phyloP scores from a whole-genome alignment of 2,329 filamentous ascomycete genomes.

The Aspergillus sp. region DNA sequence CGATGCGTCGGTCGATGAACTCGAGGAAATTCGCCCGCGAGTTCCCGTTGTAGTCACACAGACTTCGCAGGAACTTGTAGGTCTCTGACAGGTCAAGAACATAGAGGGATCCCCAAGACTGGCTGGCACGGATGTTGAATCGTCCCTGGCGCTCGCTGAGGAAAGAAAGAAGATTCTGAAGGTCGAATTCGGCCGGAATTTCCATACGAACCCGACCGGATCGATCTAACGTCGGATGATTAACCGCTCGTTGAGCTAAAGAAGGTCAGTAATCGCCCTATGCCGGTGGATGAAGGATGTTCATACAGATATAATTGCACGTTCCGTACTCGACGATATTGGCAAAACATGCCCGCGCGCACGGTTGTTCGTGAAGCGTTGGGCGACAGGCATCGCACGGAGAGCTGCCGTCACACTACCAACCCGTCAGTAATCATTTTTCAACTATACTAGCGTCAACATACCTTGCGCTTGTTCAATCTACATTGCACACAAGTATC shows the following conservation, averaged over 20 bases:
- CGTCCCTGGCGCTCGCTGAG: conserved; percentile 37
- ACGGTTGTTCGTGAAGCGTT: conserved; percentile 43
- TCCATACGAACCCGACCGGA: conserved; percentile 37
- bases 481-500: conserved; percentile 45
- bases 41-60: conserved; percentile 39
- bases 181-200: conserved; percentile 39
- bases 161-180: conserved; percentile 36
- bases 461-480: conserved; percentile 44
- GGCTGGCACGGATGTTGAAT: conserved; percentile 45
- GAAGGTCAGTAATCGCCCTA: conserved; percentile 14
- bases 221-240: conserved; percentile 38
- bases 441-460: conserved; percentile 1
- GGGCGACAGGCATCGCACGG: conserved; percentile 43
- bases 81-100: conserved; percentile 41
- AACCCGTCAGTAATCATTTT: conserved; percentile 10
- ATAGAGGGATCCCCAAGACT: conserved; percentile 42
- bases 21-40: conserved; percentile 39
- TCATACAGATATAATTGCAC: conserved; percentile 46
- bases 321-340: conserved; percentile 45
- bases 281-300: not conserved
- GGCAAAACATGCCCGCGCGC: conserved; percentile 43
- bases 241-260: conserved; percentile 42
- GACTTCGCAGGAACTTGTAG: conserved; percentile 37
- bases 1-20: conserved; percentile 44
- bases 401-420: conserved; percentile 40